phyloP scores from a whole-genome alignment of 495 filamentous ascomycete species.

The Letharia columbiana region DNA sequence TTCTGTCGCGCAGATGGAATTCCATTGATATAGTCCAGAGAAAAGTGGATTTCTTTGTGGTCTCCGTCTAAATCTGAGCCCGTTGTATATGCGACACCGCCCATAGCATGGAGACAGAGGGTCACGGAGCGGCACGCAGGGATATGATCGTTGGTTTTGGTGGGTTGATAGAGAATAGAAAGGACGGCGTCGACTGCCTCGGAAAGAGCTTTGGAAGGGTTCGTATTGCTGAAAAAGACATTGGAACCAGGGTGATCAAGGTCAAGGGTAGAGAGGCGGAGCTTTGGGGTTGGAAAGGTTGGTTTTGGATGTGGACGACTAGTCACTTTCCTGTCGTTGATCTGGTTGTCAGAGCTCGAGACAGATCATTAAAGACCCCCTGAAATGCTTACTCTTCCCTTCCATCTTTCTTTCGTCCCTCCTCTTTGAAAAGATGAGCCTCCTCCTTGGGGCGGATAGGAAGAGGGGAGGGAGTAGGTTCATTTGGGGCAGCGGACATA shows the following conservation, averaged over 20 bases:
- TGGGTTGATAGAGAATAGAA: slow-evolving; percentile 28
- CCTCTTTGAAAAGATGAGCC: background rate
- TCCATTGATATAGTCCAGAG: slow-evolving; percentile 60
- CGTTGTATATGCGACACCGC: slow-evolving; percentile 81
- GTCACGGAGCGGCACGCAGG: slow-evolving; percentile 71
- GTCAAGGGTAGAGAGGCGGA: slow-evolving; percentile 63
- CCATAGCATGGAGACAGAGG: slow-evolving; percentile 68
- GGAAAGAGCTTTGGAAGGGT: slow-evolving; percentile 50
- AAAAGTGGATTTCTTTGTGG: slow-evolving; percentile 94
- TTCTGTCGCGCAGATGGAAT: slow-evolving; percentile 28
- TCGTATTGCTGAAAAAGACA: slow-evolving; percentile 54
- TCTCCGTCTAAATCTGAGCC: slow-evolving; percentile 74
- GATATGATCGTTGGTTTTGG: slow-evolving; percentile 29
- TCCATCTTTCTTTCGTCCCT: background rate
- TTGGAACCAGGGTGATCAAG: slow-evolving; percentile 53
- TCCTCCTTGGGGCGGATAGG: slow-evolving; percentile 10
- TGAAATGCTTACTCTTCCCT: background rate
- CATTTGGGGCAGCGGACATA: slow-evolving; percentile 19
- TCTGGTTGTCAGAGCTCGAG: background rate
- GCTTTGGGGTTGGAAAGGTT: slow-evolving; percentile 46
- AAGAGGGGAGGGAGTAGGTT: slow-evolving; percentile 22
- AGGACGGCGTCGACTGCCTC: slow-evolving; percentile 50
- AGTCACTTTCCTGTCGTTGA: background rate
- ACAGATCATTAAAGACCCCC: background rate
- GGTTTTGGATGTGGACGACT: slow-evolving; percentile 23